Evolutionary conservation across 1,284 basidiomycete genomes (phyloP).

Genomic region (Gastroboletus turbinatus): DNA sequence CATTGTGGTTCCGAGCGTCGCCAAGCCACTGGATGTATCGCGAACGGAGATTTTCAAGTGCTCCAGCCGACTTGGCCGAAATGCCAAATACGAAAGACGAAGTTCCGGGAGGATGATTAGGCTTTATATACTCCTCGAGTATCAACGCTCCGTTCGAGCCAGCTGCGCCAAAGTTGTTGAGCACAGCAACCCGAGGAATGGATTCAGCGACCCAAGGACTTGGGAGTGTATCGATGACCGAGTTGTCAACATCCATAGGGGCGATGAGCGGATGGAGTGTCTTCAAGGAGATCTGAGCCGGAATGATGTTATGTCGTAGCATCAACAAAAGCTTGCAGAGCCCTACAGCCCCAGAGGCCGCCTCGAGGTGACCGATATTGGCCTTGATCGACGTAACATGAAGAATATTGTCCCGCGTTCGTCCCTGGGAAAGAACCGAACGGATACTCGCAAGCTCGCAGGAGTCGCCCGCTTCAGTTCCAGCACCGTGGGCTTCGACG

Average conservation of each 20-base stretch:
- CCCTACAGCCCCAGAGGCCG: conserved; percentile 69
- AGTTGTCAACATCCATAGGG: conserved; percentile 48
- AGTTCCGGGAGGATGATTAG: background rate
- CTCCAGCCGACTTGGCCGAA: conserved; percentile 53
- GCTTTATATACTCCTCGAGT: conserved; percentile 48
- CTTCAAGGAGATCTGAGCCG: conserved; percentile 57
- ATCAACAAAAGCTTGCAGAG: conserved; percentile 71
- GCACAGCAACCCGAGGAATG: conserved; percentile 49
- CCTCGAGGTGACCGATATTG: conserved; percentile 73
- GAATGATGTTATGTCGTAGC: conserved; percentile 56
- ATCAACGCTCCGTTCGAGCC: conserved; percentile 67
- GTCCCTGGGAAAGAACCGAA: conserved; percentile 46
- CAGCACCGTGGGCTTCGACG: conserved; percentile 73
- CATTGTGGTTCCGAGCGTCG: conserved; percentile 23
- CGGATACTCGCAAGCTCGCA: conserved; percentile 63
- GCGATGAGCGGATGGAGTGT: conserved; percentile 56
- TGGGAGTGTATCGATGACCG: conserved; percentile 45
- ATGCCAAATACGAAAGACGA: conserved; percentile 54
- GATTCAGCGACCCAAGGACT: conserved; percentile 42
- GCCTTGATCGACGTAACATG: conserved; percentile 69
- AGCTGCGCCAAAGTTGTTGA: conserved; percentile 75
- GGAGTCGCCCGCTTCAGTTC: conserved; percentile 68
- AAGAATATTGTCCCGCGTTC: conserved; percentile 48
- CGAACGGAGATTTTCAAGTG: conserved; percentile 47
- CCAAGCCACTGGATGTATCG: conserved; percentile 49